Base-by-base conservation (phyloP, 306 rosid genomes). In the Coriaria nepalensis region DNA sequence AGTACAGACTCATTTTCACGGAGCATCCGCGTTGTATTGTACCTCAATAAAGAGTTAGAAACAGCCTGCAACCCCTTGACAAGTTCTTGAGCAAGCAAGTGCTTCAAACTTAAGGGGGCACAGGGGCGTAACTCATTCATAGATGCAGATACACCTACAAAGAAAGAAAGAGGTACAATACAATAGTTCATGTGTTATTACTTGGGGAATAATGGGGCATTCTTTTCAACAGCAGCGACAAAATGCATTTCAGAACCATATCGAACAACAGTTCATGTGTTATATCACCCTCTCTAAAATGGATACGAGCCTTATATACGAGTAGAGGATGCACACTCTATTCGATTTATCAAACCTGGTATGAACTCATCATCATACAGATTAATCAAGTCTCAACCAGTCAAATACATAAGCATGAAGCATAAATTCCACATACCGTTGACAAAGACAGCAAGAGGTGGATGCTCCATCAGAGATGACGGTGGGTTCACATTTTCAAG, bases 81-180 rank as follows among this genome's bases (percentile, higher is more conserved):
- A 70, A 92, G 50, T 74, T 85, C 86, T 56, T 81, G 86, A 68
- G 86, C 85, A 63, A 92, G 83, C 53, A 82, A 76, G 45, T 73
- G 72, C 54, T 82, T 92, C 70, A 92, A 69, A 59, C 98, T 85
- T 71, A 79, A 36, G 6, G 98, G 95, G 55, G 98, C 94, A 62
- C 98, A 92, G 7, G 95, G 96, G 45, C 96, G 98, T 12, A 92
- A 73, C 61, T 92, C 98, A 34, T 92, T 92, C 94, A 92, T 69
- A 15, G 94, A 96, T 13, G 93, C 96, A 50, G 98, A 82, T 49
- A 85, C 94, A 61, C 96, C 98, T 92, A 77, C 60, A 54, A 72
- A 81, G 69, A 60, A 67, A 59, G 33, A 76, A 12, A 63, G 60
- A 65, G 11, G 50, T 7, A 10, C 20, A 44, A 6, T 43, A 10